Percentiles rank a stretch among this genome's conserved stretches.
Conservation (phyloP, 2,329 filamentous ascomycete species). For the Botrytis squamosa region DNA sequence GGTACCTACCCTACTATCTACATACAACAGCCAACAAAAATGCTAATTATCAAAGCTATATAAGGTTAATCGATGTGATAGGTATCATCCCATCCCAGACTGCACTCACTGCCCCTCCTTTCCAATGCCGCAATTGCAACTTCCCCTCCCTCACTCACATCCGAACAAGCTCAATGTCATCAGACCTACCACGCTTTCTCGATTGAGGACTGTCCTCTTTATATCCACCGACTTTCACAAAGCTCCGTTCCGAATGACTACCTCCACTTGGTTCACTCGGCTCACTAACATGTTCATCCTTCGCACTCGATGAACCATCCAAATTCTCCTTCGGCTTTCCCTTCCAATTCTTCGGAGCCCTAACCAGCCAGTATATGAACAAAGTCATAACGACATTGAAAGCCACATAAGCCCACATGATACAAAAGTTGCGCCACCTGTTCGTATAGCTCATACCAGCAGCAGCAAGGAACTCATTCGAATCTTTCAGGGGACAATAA, state of each 20-base stretch:
- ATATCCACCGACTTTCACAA: neutral
- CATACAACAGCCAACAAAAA: neutral
- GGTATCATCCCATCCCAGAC: too few relatives aligned
- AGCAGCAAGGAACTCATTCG: slow-evolving; percentile 58
- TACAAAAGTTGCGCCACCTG: slow-evolving; percentile 64
- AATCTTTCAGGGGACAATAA: slow-evolving; percentile 59
- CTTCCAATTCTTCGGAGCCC: slow-evolving; percentile 44
- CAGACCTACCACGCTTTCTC: neutral
- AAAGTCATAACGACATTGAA: slow-evolving; percentile 56
- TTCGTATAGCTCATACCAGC: slow-evolving; percentile 61
- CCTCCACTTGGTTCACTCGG: neutral
- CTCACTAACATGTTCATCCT: neutral
- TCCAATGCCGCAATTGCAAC: neutral
- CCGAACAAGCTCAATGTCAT: slow-evolving; percentile 12
- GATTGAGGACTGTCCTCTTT: neutral
- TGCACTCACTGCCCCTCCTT: neutral
- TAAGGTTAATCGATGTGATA: neutral
- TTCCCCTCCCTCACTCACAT: neutral
- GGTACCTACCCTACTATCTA: too few relatives aligned
- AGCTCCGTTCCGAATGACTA: slow-evolving; percentile 4
- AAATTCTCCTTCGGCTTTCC: slow-evolving; percentile 12
- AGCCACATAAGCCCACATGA: slow-evolving; percentile 46
- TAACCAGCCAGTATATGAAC: slow-evolving; percentile 52
- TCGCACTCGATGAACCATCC: neutral
- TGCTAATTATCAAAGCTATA: neutral